Evolutionary conservation across 2,329 filamentous ascomycete species (phyloP), one percentile per base, ranked within the genome.

Genomic region (Zalaria sp.): DNA sequence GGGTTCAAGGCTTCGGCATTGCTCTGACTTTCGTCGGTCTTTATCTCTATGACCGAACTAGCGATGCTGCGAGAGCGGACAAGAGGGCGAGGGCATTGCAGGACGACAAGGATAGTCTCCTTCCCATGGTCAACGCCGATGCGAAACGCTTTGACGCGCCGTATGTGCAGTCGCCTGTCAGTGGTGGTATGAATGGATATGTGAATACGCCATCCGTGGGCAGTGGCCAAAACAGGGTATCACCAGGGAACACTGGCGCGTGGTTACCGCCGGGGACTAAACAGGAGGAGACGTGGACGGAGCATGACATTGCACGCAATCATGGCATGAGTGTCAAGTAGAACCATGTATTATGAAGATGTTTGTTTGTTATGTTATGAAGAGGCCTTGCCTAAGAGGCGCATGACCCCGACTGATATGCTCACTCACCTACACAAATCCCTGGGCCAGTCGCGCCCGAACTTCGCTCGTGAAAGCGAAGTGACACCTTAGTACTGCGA

Each of bases 41-140:
- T 9, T 98, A 96, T 58, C 73, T 98, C 34, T 98, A 98, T 61
- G 91, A 98, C 61, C 80, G 91, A 46, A 93, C 86, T 11, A 88
- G 79, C 54, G 82, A 93, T 56, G 82, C 82, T 51, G 86, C 85
- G 55, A 88, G 88, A 58, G 87, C 85, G 29, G 88, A 96, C 57
- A 79, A 81, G 51, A 80, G 81, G 49, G 86, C 84, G 3, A 70
- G 70, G 44, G 62, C 68, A 5, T 62, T 73, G 50, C 74, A 79
- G 52, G 75, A 85, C 54, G 71, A 72, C 18, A 66, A 68, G 29
- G 68, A 72, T 6, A 68, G 79, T 2, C 60, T 93, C 10, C 66
- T 93, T 27, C 87, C 86, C 1, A 64, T 53, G 38, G 25, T 61
- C 46, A 49, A 66, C 67, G 46, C 44, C n/a, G 54, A 58, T 40